Evolutionary conservation across 1,284 basidiomycete genomes (phyloP).

Genomic region (Omphalotus olearius): DNA sequence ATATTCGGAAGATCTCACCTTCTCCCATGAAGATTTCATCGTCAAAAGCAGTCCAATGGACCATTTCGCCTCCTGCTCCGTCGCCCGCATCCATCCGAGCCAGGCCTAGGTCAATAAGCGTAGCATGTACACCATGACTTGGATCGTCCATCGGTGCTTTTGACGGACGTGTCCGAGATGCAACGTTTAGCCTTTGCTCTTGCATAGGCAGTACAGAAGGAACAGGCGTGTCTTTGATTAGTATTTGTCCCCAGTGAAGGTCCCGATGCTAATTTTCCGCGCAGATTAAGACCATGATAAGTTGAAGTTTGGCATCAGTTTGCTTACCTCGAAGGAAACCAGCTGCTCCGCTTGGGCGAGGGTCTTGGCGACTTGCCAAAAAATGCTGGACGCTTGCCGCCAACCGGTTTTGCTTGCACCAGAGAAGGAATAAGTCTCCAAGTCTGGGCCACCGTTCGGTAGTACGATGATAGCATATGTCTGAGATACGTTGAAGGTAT

Average conservation of each 20-base stretch:
- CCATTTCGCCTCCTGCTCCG: slow-evolving; percentile 34
- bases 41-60: slow-evolving; percentile 77
- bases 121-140: slow-evolving; percentile 63
- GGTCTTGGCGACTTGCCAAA: slow-evolving; percentile 85
- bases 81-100: slow-evolving; percentile 72
- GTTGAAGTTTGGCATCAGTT: neutral
- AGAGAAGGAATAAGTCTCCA: slow-evolving; percentile 79
- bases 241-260: slow-evolving; percentile 96
- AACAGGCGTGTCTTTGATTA: slow-evolving; percentile 60
- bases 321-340: slow-evolving; percentile 80
- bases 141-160: slow-evolving; percentile 52
- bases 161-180: slow-evolving; percentile 5
- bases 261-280: slow-evolving; percentile 79
- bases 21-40: slow-evolving; percentile 81
- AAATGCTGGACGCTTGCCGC: slow-evolving; percentile 83
- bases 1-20: slow-evolving; percentile 36
- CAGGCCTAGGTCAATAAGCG: slow-evolving; percentile 93
- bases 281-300: neutral
- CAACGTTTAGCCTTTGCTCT: slow-evolving; percentile 26
- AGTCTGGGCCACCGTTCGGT: slow-evolving; percentile 84
- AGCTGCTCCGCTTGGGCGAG: slow-evolving; percentile 77
- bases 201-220: slow-evolving; percentile 25
- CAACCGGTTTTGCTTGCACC: slow-evolving; percentile 57
- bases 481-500: slow-evolving; percentile 71
- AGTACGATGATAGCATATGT: slow-evolving; percentile 87